phyloP scores from a whole-genome alignment of 495 filamentous ascomycete genomes.

The Chaetomium cochliodes region DNA sequence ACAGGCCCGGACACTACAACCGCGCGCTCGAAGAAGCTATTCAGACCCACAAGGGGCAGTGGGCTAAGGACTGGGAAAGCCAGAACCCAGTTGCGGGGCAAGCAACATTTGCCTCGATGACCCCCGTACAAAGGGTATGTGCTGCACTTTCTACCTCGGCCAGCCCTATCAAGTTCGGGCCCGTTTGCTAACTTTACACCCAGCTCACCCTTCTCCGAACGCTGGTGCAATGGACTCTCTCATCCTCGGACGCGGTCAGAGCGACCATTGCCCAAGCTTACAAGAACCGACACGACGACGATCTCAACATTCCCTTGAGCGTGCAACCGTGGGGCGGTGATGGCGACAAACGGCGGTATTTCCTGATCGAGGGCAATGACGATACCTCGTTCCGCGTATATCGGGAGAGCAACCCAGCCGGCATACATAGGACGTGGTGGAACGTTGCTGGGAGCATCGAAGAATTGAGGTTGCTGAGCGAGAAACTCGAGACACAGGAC shows the following conservation, averaged over 20 bases:
- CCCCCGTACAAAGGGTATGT: conserved; percentile 75
- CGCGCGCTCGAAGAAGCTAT: conserved; percentile 94
- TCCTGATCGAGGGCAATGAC: conserved; percentile 88
- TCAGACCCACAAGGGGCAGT: conserved; percentile 78
- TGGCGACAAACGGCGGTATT: conserved; percentile 87
- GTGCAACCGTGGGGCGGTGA: conserved; percentile 95
- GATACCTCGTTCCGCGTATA: conserved; percentile 95
- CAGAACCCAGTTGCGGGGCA: conserved; percentile 80
- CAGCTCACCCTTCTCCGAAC: conserved; percentile 79
- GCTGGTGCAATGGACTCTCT: conserved; percentile 84
- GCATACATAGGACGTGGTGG: conserved; percentile 81
- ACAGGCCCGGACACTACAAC: conserved; percentile 79
- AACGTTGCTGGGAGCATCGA: conserved; percentile 88
- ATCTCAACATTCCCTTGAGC: conserved; percentile 87
- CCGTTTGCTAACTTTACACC: conserved; percentile 12
- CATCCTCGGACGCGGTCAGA: conserved; percentile 80
- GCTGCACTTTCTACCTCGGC: background rate
- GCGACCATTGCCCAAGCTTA: conserved; percentile 81
- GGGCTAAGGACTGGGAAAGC: conserved; percentile 82
- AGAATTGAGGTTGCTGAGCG: conserved; percentile 70
- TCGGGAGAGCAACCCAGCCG: conserved; percentile 81
- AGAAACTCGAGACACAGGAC: conserved; percentile 71
- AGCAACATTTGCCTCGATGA: conserved; percentile 75
- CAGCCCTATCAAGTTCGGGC: background rate
- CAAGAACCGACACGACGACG: conserved; percentile 88